phyloP scores from a whole-genome alignment of 352 stramenopile species.

The Elongisporangium anandrum region DNA sequence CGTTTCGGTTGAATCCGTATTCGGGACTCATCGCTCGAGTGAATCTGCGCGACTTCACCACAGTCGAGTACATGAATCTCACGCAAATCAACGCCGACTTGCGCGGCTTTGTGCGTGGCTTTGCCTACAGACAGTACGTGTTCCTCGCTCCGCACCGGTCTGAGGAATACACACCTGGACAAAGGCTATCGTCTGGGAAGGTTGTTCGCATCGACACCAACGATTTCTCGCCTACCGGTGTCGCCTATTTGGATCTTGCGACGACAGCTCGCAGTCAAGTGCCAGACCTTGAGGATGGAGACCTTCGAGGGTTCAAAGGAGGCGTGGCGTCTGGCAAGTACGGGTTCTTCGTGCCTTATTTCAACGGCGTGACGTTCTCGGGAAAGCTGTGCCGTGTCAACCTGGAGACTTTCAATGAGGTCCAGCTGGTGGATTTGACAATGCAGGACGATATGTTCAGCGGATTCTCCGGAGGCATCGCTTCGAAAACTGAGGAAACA shows the following conservation, averaged over 20 bases:
- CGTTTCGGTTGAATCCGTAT: conserved; percentile 44
- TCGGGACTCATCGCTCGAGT: conserved; percentile 55
- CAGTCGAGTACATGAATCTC: conserved; percentile 48
- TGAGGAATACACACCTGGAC: conserved; percentile 16
- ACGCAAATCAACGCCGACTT: conserved; percentile 38
- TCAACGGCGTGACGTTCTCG: conserved; percentile 58
- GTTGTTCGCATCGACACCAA: conserved; percentile 68
- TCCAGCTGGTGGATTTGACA: conserved; percentile 67
- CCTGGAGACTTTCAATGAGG: conserved; percentile 72
- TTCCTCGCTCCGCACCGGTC: conserved; percentile 57
- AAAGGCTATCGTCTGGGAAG: conserved; percentile 48
- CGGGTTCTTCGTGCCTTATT: conserved; percentile 76
- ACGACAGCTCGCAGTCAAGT: conserved; percentile 57
- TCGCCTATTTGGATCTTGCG: conserved; percentile 55
- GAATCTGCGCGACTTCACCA: conserved; percentile 59
- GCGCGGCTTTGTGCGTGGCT: conserved; percentile 62
- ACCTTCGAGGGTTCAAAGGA: conserved; percentile 62
- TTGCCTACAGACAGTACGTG: conserved; percentile 72
- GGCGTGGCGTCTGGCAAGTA: conserved; percentile 75
- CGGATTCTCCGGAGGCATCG: conserved; percentile 46
- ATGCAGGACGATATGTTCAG: conserved; percentile 35
- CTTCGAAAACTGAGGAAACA: conserved; percentile 37
- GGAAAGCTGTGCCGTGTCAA: conserved; percentile 79
- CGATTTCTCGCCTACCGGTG: conserved; percentile 43
- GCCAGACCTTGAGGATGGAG: conserved; percentile 47